Evolutionary conservation across 108 stramenopile species (phyloP), one percentile per base, ranked within the genome.

Genomic region (Fistulifera pelliculosa): DNA sequence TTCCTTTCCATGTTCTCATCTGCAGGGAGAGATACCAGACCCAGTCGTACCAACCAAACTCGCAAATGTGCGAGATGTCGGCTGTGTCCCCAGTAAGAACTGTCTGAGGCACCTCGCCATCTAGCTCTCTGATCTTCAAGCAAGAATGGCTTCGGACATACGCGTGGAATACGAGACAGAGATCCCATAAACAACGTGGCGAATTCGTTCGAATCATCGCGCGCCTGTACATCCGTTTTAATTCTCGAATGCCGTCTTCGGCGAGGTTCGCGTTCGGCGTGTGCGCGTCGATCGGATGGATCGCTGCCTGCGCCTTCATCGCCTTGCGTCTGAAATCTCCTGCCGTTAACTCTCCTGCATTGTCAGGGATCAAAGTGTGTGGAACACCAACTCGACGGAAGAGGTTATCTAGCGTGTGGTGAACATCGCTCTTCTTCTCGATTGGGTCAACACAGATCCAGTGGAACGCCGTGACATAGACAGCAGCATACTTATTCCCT

Each of bases 21-120:
- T 31, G 5, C 2, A 14, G 58, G 17, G 35, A 28, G 22, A 17
- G 3, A 27, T 35, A 61, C 47, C 40, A 62, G 0, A 71, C 61
- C 58, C 66, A 76, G 6, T 69, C 56, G 60, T 70, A 71, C 47
- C 49, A 75, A 3, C 42, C 65, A 48, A 69, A 69, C 42, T 69
- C 56, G 17, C 49, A 31, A 3, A 63, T 56, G 14, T 61, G 60
- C 16, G 64, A 61, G 11, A 78, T 78, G 28, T 78, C 72, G 3
- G 72, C 47, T 1, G 72, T 70, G 0, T 63, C 61, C 10, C 76
- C 69, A 0, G 44, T 23, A n/a, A 74, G 27, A 25, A 66, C 21
- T 0, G 54, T 53, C 28, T 66, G 45, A 0, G 73, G 65, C 3
- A 58, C 55, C 18, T 49, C 2, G 18, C 71, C 71, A 1, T 63